A percentile compares a stretch with the other conserved stretches of the same genome.
phyloP scores from a whole-genome alignment of 176 grass and related monocot genomes.

The Oryza rufipogon region DNA sequence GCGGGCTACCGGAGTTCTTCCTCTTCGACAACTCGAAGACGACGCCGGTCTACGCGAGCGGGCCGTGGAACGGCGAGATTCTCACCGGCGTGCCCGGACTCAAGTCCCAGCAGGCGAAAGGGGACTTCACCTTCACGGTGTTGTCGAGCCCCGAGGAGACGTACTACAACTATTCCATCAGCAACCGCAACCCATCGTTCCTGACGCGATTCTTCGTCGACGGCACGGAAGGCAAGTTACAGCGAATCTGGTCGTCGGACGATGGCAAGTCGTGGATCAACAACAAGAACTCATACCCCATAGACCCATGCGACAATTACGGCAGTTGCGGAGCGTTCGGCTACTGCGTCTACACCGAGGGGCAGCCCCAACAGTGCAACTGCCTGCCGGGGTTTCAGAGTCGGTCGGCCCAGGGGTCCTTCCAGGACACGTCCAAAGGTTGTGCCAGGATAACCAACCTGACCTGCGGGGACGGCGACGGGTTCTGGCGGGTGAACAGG shows the following conservation, averaged over 20 bases:
- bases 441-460: conserved; percentile 47
- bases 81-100: conserved; percentile 46
- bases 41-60: conserved; percentile 38
- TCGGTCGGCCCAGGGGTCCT: neutral
- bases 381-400: conserved; percentile 58
- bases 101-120: neutral
- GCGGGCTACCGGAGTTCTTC: conserved; percentile 49
- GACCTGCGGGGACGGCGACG: conserved; percentile 46
- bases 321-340: conserved; percentile 50
- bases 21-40: neutral
- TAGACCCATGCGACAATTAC: conserved; percentile 48
- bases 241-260: conserved; percentile 26
- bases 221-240: neutral
- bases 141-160: conserved; percentile 23
- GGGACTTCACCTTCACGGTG: conserved; percentile 35
- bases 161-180: conserved; percentile 46
- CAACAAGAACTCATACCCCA: conserved; percentile 48
- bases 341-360: conserved; percentile 36
- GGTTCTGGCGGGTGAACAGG: conserved; percentile 41
- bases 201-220: conserved; percentile 28
- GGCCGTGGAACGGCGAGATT: conserved; percentile 54
- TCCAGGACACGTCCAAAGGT: conserved; percentile 30
- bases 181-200: neutral
- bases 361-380: conserved; percentile 6
- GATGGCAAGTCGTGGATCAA: neutral